Conservation (phyloP, 2,329 filamentous ascomycete genomes). For the Trichoderma guizhouense region DNA sequence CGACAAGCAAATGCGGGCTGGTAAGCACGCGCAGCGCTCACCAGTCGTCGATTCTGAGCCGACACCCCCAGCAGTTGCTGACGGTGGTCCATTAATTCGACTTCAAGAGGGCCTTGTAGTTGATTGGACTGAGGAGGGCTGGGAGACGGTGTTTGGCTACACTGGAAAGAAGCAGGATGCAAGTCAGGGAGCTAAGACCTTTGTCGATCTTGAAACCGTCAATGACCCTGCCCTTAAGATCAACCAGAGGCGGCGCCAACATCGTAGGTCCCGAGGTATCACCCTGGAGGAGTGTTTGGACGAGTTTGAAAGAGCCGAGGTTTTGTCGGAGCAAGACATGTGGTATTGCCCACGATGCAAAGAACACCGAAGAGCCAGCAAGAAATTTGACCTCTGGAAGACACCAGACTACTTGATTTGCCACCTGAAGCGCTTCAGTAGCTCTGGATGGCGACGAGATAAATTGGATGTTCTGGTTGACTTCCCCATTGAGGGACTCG, state of each 20-base stretch:
- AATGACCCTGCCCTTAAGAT: constrained; percentile 64
- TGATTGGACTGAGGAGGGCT: constrained; percentile 74
- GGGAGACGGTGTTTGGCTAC: constrained; percentile 66
- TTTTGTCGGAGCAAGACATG: constrained; percentile 90
- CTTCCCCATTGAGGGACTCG: constrained; percentile 83
- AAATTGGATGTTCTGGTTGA: constrained; percentile 90
- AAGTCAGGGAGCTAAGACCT: constrained; percentile 59
- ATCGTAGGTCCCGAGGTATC: constrained; percentile 58
- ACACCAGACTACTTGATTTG: constrained; percentile 92
- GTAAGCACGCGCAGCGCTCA: constrained; percentile 38
- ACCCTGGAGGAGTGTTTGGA: constrained; percentile 86
- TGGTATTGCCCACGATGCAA: constrained; percentile 99
- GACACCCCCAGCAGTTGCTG: constrained; percentile 37
- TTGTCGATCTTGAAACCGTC: constrained; percentile 48
- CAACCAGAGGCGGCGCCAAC: constrained; percentile 61
- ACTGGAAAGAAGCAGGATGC: constrained; percentile 35
- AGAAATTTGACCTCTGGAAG: constrained; percentile 97
- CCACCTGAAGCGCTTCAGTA: constrained; percentile 93
- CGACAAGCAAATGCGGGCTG: constrained; percentile 40
- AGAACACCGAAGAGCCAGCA: constrained; percentile 84
- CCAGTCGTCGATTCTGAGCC: constrained; percentile 34
- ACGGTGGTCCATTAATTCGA: constrained; percentile 65
- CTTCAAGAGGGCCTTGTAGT: constrained; percentile 82
- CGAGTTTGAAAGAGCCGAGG: constrained; percentile 91
- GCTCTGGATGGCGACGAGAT: constrained; percentile 74